Base-by-base conservation (phyloP, 352 stramenopile genomes). In the Globisporangium okanoganense region DNA sequence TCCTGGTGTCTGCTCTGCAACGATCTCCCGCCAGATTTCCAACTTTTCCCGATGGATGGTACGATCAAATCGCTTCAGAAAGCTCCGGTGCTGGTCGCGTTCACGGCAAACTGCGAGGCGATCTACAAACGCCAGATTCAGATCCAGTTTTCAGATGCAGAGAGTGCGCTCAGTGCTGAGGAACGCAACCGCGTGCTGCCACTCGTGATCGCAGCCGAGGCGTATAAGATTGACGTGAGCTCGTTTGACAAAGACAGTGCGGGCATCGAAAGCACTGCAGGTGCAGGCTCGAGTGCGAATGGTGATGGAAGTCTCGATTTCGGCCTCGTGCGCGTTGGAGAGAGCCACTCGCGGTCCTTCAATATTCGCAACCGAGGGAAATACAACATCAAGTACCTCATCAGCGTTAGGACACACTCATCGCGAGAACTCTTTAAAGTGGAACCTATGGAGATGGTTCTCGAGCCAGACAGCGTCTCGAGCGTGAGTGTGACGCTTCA, bases 151-250 rank as follows among this genome's bases (percentile, higher is more conserved):
- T 92, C 84, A 0, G 92, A 97, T 64, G 71, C 66, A 18, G 88
- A 96, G 43, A 87, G 75, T 31, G 86, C 76, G 5, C 54, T 91
- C 22, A 57, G 73, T 40, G 55, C 74, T 5, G 70, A 66, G 8
- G 79, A 88, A 24, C 64, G 72, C 8, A 73, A 66, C 6, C 74
- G 64, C 12, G 50, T 25, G 14, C 16, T 80, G 8, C 27, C 65
- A 6, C 56, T 96, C 2, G 56, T 54, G 27, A 61, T 95, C 4
- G 64, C 73, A 14, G 92, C 90, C 10, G 94, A 98, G 68, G 85
- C 89, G 4, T 98, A 98, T 73, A 92, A 94, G 52, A 94, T 96
- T 20, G 84, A 97, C 4, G 88, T 94, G 24, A 90, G 90, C 45
- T 90, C 80, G 29, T 92, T 92, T 45, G 88, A 96, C 44, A 73